These are phyloP conservation scores for Exidia glandulosa DNA, from an alignment of 768 basidiomycete species.

Conservation along the genomic window DNA sequence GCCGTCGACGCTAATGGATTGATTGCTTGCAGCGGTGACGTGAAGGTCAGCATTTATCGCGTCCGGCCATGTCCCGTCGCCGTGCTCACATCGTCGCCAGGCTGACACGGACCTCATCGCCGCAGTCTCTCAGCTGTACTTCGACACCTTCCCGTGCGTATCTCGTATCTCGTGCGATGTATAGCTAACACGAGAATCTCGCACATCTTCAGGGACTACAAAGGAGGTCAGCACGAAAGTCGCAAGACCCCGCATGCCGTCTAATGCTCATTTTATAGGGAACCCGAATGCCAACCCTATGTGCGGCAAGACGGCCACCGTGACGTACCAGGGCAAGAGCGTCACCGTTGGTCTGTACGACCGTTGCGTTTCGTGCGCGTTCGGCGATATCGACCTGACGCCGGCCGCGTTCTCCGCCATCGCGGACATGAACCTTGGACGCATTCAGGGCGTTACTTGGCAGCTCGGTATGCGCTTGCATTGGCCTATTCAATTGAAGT, in stretches of 20 bases:
- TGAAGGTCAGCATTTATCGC: background rate
- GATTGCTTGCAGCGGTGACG: background rate
- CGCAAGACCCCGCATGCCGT: too few relatives aligned
- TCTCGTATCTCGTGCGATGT: too few relatives aligned
- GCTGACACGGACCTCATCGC: conserved; percentile 39
- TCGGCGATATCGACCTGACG: conserved; percentile 48
- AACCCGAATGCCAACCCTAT: conserved; percentile 73
- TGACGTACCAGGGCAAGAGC: conserved; percentile 25
- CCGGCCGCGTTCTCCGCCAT: conserved; percentile 36
- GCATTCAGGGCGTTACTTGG: background rate
- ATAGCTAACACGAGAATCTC: too few relatives aligned
- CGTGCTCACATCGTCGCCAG: conserved; percentile 40
- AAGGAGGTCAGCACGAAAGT: too few relatives aligned
- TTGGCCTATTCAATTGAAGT: background rate
- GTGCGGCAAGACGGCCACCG: conserved; percentile 38
- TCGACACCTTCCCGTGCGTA: conserved; percentile 39
- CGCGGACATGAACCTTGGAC: background rate
- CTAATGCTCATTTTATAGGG: too few relatives aligned
- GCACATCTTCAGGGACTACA: background rate
- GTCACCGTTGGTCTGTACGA: conserved; percentile 46
- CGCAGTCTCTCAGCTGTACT: conserved; percentile 45
- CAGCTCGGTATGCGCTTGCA: background rate
- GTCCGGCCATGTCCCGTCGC: too few relatives aligned
- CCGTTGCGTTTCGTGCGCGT: conserved; percentile 46
- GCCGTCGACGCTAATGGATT: background rate